Evolutionary conservation across 345 rosid species (phyloP).

Genomic region (Brassica napus): DNA sequence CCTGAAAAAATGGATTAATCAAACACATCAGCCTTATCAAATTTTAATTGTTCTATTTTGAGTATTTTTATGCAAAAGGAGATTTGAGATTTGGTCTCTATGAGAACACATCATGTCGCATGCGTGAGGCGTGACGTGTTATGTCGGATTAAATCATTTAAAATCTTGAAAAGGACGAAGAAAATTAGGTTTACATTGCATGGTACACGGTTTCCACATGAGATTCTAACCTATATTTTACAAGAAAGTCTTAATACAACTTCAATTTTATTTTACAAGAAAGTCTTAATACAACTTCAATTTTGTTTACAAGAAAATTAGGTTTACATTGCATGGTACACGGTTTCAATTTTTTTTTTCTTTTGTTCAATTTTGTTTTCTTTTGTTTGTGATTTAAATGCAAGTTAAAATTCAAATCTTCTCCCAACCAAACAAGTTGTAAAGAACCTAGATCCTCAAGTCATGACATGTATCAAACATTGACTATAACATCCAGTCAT

Average conservation of each 20-base stretch:
- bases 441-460: neutral
- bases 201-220: slow-evolving; percentile 35
- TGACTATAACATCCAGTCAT: slow-evolving; percentile 34
- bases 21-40: neutral
- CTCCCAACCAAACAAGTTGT: neutral
- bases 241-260: slow-evolving; percentile 14
- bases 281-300: too few relatives aligned
- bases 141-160: slow-evolving; percentile 15
- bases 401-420: slow-evolving; percentile 10
- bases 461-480: slow-evolving; percentile 12
- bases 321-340: too few relatives aligned
- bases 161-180: neutral
- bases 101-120: slow-evolving; percentile 34
- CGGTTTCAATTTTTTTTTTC: too few relatives aligned
- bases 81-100: neutral
- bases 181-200: slow-evolving; percentile 22
- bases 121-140: slow-evolving; percentile 41
- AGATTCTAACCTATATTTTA: slow-evolving; percentile 17
- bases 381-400: neutral
- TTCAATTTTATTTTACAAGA: slow-evolving; percentile 13
- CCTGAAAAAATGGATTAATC: slow-evolving; percentile 48
- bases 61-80: neutral
- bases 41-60: neutral
- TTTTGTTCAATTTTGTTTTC: slow-evolving; percentile 10
- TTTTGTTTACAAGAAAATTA: too few relatives aligned